Base-by-base conservation (phyloP, 495 filamentous ascomycete genomes). In the Penicillium soppii region DNA sequence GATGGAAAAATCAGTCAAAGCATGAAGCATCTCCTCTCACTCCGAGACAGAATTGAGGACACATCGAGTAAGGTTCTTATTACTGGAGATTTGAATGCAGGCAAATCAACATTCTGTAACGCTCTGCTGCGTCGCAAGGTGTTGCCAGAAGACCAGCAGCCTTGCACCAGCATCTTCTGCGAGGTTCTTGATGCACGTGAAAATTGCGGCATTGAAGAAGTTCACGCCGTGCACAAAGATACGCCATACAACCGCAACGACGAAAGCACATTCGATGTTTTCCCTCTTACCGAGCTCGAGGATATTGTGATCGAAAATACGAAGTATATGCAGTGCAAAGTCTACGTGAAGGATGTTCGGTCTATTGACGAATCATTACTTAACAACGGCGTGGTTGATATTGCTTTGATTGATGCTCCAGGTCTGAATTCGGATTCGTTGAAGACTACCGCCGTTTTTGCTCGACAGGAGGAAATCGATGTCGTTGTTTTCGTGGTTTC, bases 101-200 rank as follows among this genome's bases (percentile, higher is more conserved):
- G 94, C 61, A 98, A 98, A 64, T 98, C 94, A 9, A 97, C 94
- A 5, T 97, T 98, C 58, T 98, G 94, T 74, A 98, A 98, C 70
- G 95, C 94, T 8, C 72, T 98, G 19, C 72, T 98, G 30, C 86
- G 94, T 36, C 85, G 91, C 50, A 97, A 97, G 70, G 80, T 98
- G 13, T 74, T 98, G 13, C 94, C 94, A 4, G 94, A 96, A 72
- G 95, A 97, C 56, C 91, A 98, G 65, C 94, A 96, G 60, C 94
- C 94, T n/a, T 97, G 95, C 72, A 98, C 94, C 5, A 94, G 88
- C 67, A 95, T 97, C 47, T 98, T 98, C 72, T 97, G 95, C 64
- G 94, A 98, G 66, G 94, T 98, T 3, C 75, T 98, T 35, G 91
- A 97, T 71, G 86, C 89, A 16, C 79, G 90, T 48, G 91, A 96